Conservation (phyloP, 139 green algal species). For the Chlamydomonas incerta region DNA sequence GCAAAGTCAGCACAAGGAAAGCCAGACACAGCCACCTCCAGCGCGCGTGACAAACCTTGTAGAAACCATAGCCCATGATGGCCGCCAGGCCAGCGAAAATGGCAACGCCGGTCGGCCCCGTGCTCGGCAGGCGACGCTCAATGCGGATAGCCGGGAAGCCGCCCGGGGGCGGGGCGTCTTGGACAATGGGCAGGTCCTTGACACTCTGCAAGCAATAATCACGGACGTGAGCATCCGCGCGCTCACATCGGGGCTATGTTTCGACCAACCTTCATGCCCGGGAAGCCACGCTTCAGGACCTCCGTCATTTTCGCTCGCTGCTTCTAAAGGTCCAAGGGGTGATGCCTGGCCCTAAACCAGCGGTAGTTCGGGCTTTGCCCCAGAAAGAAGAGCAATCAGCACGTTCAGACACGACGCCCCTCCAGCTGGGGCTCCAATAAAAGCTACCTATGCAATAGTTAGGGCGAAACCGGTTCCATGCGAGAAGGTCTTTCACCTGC, state of each 20-base stretch:
- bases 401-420: no score
- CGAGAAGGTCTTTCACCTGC: no score
- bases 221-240: not conserved
- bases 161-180: constrained; percentile 91
- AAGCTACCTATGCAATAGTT: no score
- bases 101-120: constrained; percentile 86
- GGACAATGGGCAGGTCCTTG: constrained; percentile 90
- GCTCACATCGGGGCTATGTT: no score
- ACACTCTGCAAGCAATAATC: constrained; percentile 73
- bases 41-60: constrained; percentile 53
- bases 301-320: constrained; percentile 82
- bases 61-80: constrained; percentile 93
- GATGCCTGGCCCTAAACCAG: no score
- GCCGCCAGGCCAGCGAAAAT: constrained; percentile 83
- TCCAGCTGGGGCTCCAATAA: no score
- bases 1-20: not conserved
- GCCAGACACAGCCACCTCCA: not conserved
- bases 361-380: no score
- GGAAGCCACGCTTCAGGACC: constrained; percentile 74
- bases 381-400: no score
- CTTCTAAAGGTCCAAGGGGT: no score
- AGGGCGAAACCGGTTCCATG: no score
- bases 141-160: constrained; percentile 93
- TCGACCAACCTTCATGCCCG: constrained; percentile 84
- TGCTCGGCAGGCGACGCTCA: constrained; percentile 85